A percentile compares a stretch with the other conserved stretches of the same genome.
phyloP scores from a whole-genome alignment of 176 grass and related monocot species.

The Panicum miliaceum region DNA sequence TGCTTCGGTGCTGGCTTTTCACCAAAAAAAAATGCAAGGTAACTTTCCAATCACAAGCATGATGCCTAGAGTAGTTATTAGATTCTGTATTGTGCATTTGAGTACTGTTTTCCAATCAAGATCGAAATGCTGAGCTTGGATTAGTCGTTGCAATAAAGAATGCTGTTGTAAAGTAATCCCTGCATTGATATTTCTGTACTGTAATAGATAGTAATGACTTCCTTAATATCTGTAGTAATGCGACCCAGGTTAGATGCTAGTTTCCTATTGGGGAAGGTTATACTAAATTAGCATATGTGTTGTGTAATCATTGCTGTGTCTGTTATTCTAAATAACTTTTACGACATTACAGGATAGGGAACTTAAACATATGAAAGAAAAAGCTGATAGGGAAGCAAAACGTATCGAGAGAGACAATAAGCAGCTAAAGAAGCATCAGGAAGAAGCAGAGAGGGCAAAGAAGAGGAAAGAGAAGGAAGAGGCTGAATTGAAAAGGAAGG shows the following conservation, averaged over 20 bases:
- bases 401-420: conserved; percentile 66
- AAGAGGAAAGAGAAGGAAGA: conserved; percentile 60
- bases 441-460: conserved; percentile 57
- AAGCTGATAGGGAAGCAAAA: conserved; percentile 60
- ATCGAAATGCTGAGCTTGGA: not conserved
- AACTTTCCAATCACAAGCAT: conserved; percentile 1
- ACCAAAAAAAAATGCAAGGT: not conserved
- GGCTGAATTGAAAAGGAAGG: conserved; percentile 54
- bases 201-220: not conserved
- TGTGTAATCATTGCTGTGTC: not conserved
- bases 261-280: not conserved
- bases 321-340: conserved; percentile 13
- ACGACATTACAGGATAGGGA: conserved; percentile 64
- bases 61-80: not conserved
- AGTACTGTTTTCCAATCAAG: conserved; percentile 6
- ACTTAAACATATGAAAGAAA: conserved; percentile 59
- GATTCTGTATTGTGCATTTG: not conserved
- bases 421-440: conserved; percentile 59
- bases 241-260: not conserved
- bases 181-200: not conserved
- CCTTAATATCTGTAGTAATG: not conserved
- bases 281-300: not conserved
- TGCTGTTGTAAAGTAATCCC: not conserved
- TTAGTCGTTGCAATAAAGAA: not conserved
- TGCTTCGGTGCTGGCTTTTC: not conserved